Percentiles rank a stretch among this genome's conserved stretches.
phyloP scores from a whole-genome alignment of 495 filamentous ascomycete genomes.

The Penicillium chermesinum region DNA sequence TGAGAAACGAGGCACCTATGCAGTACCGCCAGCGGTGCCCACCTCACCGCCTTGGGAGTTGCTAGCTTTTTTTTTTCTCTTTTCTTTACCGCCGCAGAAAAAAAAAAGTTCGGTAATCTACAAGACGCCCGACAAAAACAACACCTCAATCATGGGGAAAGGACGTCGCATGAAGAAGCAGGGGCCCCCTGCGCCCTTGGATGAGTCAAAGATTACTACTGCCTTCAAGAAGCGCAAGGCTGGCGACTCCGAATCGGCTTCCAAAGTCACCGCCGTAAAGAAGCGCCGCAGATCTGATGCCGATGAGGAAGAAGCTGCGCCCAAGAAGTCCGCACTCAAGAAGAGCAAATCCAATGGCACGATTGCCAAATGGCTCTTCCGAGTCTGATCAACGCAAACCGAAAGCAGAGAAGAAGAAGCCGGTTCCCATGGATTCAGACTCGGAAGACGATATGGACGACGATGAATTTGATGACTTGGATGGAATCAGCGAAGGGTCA shows the following conservation, averaged over 20 bases:
- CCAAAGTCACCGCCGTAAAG: slow-evolving; percentile 51
- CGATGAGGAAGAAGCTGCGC: slow-evolving; percentile 28
- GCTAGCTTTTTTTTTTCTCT: slow-evolving; percentile 10
- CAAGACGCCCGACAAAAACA: slow-evolving; percentile 17
- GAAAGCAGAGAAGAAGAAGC: slow-evolving; percentile 39
- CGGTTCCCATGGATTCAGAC: slow-evolving; percentile 40
- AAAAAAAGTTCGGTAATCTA: slow-evolving; percentile 29
- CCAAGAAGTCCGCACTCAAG: slow-evolving; percentile 34
- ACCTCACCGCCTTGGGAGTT: slow-evolving; percentile 38
- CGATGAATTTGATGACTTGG: slow-evolving; percentile 52
- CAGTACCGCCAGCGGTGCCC: not conserved
- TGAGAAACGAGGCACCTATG: not conserved
- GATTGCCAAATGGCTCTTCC: slow-evolving; percentile 28
- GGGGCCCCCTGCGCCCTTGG: slow-evolving; percentile 74
- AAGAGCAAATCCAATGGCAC: slow-evolving; percentile 43
- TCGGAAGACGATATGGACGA: slow-evolving; percentile 41
- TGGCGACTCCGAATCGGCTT: slow-evolving; percentile 40
- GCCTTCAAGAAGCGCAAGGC: slow-evolving; percentile 74
- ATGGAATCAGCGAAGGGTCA: slow-evolving; percentile 42
- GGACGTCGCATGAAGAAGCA: slow-evolving; percentile 95
- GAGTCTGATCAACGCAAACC: slow-evolving; percentile 25
- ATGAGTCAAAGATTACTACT: slow-evolving; percentile 70
- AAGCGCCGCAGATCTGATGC: slow-evolving; percentile 58
- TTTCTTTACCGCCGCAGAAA: slow-evolving; percentile 29
- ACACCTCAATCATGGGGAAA: slow-evolving; percentile 64